Base-by-base conservation (phyloP, 1,284 basidiomycete species). In the Microbotryum violaceum region DNA sequence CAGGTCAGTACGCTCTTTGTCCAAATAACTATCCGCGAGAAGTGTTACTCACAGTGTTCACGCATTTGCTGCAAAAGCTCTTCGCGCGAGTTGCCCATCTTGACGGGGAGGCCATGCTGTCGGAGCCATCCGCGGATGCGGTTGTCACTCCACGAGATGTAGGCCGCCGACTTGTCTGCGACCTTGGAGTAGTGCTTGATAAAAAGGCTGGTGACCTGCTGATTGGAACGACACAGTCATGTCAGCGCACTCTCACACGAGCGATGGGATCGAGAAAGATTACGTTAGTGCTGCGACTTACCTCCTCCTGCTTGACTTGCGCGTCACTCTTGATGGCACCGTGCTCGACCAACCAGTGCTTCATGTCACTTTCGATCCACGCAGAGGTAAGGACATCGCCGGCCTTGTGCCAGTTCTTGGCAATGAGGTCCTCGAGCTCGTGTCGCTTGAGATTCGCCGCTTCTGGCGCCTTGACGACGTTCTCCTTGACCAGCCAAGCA, bases 291-390 rank as follows among this genome's bases (percentile, higher is more conserved):
- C 63, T 31, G 31, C 31, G 31, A 31, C 31, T 9, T 31, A 72
- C 65, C 56, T 70, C 70, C 42, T 73, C 72, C 55, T 66, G 66
- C 52, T 65, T 71, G 33, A 81, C 82, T 74, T 86, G 77, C 10
- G 80, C 82, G 67, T 87, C 84, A 45, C 78, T 80, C 70, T 83
- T 85, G 70, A 91, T 74, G 74, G 87, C 85, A 10, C 85, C 85
- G 70, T 89, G 80, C 47, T 87, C 80, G 62, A 87, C 79, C 53
- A 96, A 83, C 85, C 87, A 96, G 9, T 80, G 75, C 52, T 81
- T 82, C 70, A 93, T 82, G 67, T 87, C 85, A 50, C 81, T 83
- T 70, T 94, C 89, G 55, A 81, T 80, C 91, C 91, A 96, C 1
- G 85, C 79, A 27, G 75, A 74, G 80, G 84, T 87, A 57, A 87